A percentile compares a stretch with the other conserved stretches of the same genome.
Conservation (phyloP, 208 protist genomes). For the Leishmania turanica region DNA sequence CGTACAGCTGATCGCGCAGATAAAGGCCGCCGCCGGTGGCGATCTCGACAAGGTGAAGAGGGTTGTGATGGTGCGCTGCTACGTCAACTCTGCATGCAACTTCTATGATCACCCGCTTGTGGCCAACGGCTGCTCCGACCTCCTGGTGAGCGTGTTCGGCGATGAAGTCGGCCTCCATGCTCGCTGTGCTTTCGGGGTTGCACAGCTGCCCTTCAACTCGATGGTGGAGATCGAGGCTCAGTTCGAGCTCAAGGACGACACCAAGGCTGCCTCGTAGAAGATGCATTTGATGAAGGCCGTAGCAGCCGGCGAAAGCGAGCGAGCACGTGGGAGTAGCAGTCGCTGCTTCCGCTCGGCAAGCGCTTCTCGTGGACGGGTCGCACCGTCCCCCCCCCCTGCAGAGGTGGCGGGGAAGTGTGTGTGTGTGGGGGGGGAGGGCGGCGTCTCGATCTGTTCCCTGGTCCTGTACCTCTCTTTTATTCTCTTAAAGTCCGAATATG, state of each 20-base stretch:
- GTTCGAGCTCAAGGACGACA: slow-evolving; percentile 45
- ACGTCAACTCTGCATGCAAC: slow-evolving; percentile 61
- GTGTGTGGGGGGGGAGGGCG: not conserved
- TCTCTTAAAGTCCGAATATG: not conserved
- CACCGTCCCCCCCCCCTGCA: not conserved
- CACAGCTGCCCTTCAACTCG: slow-evolving; percentile 67
- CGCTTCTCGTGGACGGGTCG: not conserved
- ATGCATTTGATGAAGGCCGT: not conserved
- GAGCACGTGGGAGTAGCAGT: not conserved
- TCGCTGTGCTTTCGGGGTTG: slow-evolving; percentile 72
- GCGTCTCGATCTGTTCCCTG: not conserved
- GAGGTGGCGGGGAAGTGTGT: too few species aligned
- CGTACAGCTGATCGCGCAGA: slow-evolving; percentile 54
- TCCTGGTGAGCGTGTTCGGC: slow-evolving; percentile 73
- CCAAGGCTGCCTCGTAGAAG: not conserved
- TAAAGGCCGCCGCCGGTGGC: slow-evolving; percentile 61
- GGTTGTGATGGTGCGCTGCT: slow-evolving; percentile 79
- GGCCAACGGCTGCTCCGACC: slow-evolving; percentile 80
- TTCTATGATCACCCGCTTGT: slow-evolving; percentile 73
- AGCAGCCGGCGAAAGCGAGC: not conserved
- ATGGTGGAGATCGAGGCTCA: slow-evolving; percentile 74
- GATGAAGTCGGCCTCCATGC: slow-evolving; percentile 70
- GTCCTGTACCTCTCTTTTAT: not conserved
- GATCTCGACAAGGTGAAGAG: slow-evolving; percentile 70
- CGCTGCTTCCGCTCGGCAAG: not conserved